These are phyloP conservation scores for Penicillium italicum DNA, from an alignment of 2,329 filamentous ascomycete genomes.

Conservation along the genomic window DNA sequence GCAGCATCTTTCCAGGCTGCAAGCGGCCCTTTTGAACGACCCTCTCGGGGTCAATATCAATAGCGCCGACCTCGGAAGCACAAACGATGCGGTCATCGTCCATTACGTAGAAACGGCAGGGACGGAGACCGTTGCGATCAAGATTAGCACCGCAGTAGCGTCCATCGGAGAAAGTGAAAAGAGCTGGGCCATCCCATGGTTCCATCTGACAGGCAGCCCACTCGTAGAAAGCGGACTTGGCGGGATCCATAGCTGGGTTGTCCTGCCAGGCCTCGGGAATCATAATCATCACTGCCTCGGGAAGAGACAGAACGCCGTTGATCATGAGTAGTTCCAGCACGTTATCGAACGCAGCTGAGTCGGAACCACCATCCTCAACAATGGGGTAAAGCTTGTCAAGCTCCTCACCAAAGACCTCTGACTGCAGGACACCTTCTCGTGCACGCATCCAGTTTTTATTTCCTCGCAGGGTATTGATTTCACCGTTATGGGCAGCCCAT, in stretches of 20 bases:
- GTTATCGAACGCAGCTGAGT: slow-evolving; percentile 96
- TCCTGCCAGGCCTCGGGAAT: slow-evolving; percentile 98
- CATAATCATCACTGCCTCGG: slow-evolving; percentile 98
- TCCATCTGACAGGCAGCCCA: slow-evolving; percentile 99
- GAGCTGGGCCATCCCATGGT: slow-evolving; percentile 93
- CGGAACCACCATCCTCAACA: slow-evolving; percentile 92
- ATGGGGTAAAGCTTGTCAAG: slow-evolving; percentile 88
- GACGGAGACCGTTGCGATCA: slow-evolving; percentile 89
- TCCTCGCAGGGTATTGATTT: slow-evolving; percentile 94
- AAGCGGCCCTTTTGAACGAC: slow-evolving; percentile 90
- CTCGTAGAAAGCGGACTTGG: slow-evolving; percentile 96
- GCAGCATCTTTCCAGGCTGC: slow-evolving; percentile 90
- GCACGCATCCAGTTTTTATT: slow-evolving; percentile 99
- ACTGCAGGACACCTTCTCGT: slow-evolving; percentile 90
- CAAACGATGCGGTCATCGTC: slow-evolving; percentile 97
- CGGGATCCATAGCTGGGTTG: slow-evolving; percentile 84
- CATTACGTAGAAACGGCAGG: slow-evolving; percentile 95
- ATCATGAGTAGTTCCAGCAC: slow-evolving; percentile 90
- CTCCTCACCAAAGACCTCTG: slow-evolving; percentile 86
- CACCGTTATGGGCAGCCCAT: slow-evolving; percentile 97
- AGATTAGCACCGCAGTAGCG: slow-evolving; percentile 96
- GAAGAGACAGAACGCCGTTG: slow-evolving; percentile 90
- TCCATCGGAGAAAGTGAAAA: slow-evolving; percentile 96
- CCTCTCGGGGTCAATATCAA: slow-evolving; percentile 82
- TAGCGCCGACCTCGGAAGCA: slow-evolving; percentile 92